Base-by-base conservation (phyloP, 179 eudicot species). In the Silene vulgaris region DNA sequence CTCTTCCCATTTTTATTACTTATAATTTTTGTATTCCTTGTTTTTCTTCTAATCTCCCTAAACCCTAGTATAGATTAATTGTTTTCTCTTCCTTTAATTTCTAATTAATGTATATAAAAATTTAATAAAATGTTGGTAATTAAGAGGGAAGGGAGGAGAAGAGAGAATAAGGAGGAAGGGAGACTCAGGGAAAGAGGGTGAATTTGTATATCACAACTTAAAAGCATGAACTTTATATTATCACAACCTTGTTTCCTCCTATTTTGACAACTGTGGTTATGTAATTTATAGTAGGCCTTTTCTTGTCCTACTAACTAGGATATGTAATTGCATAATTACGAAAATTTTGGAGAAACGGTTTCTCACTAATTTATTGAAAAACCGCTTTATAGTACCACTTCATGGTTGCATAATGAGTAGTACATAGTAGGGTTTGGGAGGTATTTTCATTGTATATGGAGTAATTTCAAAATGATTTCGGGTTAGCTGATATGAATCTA, bases 1-100 rank as follows among this genome's bases (percentile, higher is more conserved):
- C 84, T 84, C 91, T 89, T 72, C 90, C 91, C 94, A 89, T 89
- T 78, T 3, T 45, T 16, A n/a, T 9, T 21, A 45, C 62, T 19
- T 26, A 48, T 48, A 48, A 48, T 14, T 45, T 4, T 8, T 29
- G 14, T 63, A 17, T 40, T 17, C 9, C 54, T 37, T 3, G 3
- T 64, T 64, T 20, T 40, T 37, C 43, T 26, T 37, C 61, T 52
- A 11, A 28, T 77, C 62, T 45, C 32, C 32, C 32, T 29, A 29
- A 29, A 23, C 68, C 5, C 40, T 60, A 6, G n/a, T 17, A 35
- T 75, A 21, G 7, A 12, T 35, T 35, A 20, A 11, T 74, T 76
- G 21, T 5, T 57, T 35, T 28, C 4, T 69, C 48, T 54, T 64
- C 65, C 61, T 28, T 59, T 14, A 1, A 65, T 63, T 75, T 76